Conservation (phyloP, 2,329 filamentous ascomycete species). For the Trichoderma atroviride region DNA sequence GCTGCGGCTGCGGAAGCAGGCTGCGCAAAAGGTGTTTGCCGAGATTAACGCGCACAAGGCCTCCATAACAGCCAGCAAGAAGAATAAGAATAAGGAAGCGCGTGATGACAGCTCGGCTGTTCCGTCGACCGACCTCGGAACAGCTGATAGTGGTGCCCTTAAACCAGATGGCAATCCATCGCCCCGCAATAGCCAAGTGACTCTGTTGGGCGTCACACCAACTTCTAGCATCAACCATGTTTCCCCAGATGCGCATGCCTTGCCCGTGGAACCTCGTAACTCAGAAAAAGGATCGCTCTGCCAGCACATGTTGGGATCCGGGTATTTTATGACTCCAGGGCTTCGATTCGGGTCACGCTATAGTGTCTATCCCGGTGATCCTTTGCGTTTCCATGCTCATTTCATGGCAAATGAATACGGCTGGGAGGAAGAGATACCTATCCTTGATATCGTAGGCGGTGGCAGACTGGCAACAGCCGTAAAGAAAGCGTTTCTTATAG, state of each 20-base stretch:
- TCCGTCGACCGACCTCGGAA: not conserved
- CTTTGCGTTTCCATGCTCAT: slow-evolving; percentile 91
- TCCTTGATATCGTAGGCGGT: slow-evolving; percentile 83
- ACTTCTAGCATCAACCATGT: slow-evolving; percentile 42
- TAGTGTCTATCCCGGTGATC: slow-evolving; percentile 93
- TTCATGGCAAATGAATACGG: slow-evolving; percentile 81
- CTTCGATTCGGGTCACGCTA: slow-evolving; percentile 94
- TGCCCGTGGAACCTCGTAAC: slow-evolving; percentile 29
- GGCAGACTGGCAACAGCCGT: slow-evolving; percentile 90
- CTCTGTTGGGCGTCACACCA: slow-evolving; percentile 40
- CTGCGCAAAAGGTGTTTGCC: slow-evolving; percentile 45
- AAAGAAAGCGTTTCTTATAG: slow-evolving; percentile 92
- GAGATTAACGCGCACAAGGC: slow-evolving; percentile 45
- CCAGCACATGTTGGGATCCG: slow-evolving; percentile 73
- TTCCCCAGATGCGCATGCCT: slow-evolving; percentile 26
- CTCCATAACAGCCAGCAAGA: slow-evolving; percentile 34
- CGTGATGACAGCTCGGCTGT: slow-evolving; percentile 2
- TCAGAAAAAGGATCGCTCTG: slow-evolving; percentile 62
- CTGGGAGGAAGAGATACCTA: slow-evolving; percentile 85
- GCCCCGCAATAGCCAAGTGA: slow-evolving; percentile 27
- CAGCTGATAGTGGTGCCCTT: slow-evolving; percentile 1
- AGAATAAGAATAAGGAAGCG: slow-evolving; percentile 1
- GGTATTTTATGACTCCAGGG: slow-evolving; percentile 88
- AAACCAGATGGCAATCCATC: not conserved
- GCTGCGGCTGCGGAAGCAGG: slow-evolving; percentile 49